Percentiles rank a stretch among this genome's conserved stretches.
Evolutionary conservation across 805 yeast genomes (phyloP).

Genomic region (Schizosaccharomyces cryophilus): DNA sequence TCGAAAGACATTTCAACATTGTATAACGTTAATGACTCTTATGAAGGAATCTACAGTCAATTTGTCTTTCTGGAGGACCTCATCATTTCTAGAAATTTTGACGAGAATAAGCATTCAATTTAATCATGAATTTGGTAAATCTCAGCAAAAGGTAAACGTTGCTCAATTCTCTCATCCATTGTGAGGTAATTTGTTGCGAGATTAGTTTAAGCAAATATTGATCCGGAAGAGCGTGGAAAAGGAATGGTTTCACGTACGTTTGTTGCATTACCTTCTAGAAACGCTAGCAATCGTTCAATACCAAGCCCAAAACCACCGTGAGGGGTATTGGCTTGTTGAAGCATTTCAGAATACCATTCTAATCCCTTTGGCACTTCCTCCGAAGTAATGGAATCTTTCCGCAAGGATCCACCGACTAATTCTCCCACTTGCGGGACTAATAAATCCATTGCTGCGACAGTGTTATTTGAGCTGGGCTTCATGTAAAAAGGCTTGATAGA

Average conservation of each 20-base stretch:
- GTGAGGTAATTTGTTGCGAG: too few species aligned
- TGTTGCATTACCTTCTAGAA: constrained; percentile 36
- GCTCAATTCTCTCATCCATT: too few species aligned
- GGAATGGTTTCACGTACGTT: constrained; percentile 73
- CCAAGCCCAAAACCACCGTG: constrained; percentile 98
- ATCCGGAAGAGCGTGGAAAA: constrained; percentile 41
- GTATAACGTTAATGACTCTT: too few species aligned
- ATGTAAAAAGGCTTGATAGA: constrained; percentile 74
- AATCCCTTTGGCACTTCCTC: constrained; percentile 26
- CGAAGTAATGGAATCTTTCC: constrained; percentile 39
- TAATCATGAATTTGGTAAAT: too few species aligned
- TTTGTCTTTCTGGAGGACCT: too few species aligned
- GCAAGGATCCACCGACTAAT: constrained; percentile 75
- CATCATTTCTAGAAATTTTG: not conserved
- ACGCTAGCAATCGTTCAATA: constrained; percentile 59
- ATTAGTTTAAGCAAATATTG: not conserved
- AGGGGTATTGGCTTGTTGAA: constrained; percentile 61
- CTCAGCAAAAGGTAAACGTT: too few species aligned
- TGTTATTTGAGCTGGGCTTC: constrained; percentile 25
- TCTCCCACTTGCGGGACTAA: constrained; percentile 84
- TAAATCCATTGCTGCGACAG: constrained; percentile 79
- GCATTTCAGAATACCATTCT: constrained; percentile 56
- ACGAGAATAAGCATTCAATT: not conserved
- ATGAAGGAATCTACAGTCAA: too few species aligned
- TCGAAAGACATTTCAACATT: too few species aligned